phyloP scores from a whole-genome alignment of 2,329 filamentous ascomycete species.

The Colletotrichum higginsianum region DNA sequence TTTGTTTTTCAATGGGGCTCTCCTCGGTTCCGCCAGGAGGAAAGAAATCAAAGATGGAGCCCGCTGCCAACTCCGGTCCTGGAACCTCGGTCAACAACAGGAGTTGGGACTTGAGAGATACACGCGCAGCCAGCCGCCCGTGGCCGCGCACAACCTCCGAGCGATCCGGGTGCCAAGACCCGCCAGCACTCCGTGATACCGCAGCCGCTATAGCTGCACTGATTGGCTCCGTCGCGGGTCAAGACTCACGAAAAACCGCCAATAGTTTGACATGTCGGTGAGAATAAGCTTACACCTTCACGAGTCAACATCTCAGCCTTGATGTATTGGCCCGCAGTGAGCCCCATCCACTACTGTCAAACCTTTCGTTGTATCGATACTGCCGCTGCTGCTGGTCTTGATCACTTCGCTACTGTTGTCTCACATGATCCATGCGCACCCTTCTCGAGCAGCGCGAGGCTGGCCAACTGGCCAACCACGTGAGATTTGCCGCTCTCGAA shows the following conservation, averaged over 20 bases:
- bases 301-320: conserved; percentile 20
- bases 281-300: conserved; percentile 38
- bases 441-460: conserved; percentile 2
- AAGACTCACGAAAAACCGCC: not conserved
- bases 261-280: conserved; percentile 17
- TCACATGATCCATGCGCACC: conserved; percentile 38
- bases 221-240: conserved; percentile 16
- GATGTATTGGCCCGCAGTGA: conserved; percentile 1
- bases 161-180: conserved; percentile 41
- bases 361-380: not conserved
- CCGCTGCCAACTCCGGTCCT: not conserved
- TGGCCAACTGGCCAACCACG: conserved; percentile 33
- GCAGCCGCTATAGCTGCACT: conserved; percentile 23
- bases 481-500: not conserved
- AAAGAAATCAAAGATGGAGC: not conserved
- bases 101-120: conserved; percentile 6
- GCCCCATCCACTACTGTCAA: not conserved
- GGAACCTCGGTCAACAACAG: conserved; percentile 13
- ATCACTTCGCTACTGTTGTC: conserved; percentile 25
- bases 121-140: conserved; percentile 18
- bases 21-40: conserved; percentile 21
- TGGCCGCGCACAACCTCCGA: conserved; percentile 36
- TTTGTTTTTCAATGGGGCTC: not conserved
- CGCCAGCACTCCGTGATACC: conserved; percentile 33
- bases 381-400: not conserved